Evolutionary conservation across 169 alveolate species (phyloP).

Genomic region (Plasmodium cynomolgi): DNA sequence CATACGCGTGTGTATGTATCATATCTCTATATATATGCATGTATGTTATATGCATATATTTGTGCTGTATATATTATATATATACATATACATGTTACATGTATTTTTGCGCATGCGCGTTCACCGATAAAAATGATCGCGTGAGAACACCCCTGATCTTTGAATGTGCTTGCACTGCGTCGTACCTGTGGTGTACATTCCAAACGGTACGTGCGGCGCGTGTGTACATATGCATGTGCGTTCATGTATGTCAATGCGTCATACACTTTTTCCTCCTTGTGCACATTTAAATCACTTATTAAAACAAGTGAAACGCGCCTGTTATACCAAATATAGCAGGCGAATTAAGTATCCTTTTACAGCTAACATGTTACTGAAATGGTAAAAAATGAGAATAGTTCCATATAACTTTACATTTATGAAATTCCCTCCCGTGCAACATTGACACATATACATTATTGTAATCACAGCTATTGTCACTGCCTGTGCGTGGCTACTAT

Average conservation of each 20-base stretch:
- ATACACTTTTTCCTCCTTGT: neutral
- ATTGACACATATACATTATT: neutral
- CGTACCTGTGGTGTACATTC: neutral
- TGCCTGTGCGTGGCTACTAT: neutral
- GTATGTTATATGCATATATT: neutral
- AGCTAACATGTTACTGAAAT: neutral
- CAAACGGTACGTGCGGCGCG: neutral
- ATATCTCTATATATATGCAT: neutral
- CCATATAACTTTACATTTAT: neutral
- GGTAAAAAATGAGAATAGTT: neutral
- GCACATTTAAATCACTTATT: neutral
- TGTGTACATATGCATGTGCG: neutral
- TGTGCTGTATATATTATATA: neutral
- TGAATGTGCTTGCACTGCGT: neutral
- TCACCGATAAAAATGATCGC: neutral
- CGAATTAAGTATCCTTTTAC: neutral
- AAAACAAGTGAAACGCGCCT: neutral
- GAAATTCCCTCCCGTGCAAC: neutral
- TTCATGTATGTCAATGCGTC: neutral
- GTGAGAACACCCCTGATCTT: neutral
- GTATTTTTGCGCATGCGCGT: neutral
- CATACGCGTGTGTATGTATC: neutral
- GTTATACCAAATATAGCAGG: neutral
- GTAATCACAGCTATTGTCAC: neutral
- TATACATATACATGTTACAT: neutral